phyloP scores from a whole-genome alignment of 2,329 filamentous ascomycete species.

The Ambrosiella xylebori region DNA sequence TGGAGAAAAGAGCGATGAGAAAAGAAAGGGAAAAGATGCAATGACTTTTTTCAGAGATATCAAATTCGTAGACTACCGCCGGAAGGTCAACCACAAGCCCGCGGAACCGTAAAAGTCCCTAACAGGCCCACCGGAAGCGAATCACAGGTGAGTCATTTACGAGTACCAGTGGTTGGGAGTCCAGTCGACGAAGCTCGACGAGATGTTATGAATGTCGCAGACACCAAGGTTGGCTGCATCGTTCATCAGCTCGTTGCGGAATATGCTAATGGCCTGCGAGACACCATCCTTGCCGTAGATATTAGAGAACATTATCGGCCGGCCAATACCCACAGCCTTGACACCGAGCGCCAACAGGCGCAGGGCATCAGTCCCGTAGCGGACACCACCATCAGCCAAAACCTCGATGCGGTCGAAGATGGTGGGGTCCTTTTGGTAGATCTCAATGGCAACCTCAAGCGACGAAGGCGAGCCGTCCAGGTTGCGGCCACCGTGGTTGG shows the following conservation, averaged over 20 bases:
- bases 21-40: not conserved
- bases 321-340: constrained; percentile 28
- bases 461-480: constrained; percentile 22
- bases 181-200: constrained; percentile 17
- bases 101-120: not conserved
- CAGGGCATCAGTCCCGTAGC: constrained; percentile 27
- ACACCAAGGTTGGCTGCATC: constrained; percentile 29
- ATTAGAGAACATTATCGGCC: constrained; percentile 25
- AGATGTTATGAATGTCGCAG: constrained; percentile 22
- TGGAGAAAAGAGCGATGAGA: not conserved
- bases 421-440: constrained; percentile 17
- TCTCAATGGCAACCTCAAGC: constrained; percentile 21
- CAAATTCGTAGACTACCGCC: not conserved
- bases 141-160: not conserved
- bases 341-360: constrained; percentile 28
- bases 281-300: constrained; percentile 33
- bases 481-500: constrained; percentile 27
- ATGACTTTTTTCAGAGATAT: not conserved
- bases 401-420: constrained; percentile 17
- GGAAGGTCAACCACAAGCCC: not conserved
- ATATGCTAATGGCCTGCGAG: constrained; percentile 24
- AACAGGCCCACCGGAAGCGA: not conserved
- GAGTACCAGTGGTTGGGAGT: constrained; percentile 18
- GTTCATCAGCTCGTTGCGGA: constrained; percentile 32
- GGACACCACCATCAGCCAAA: constrained; percentile 24